Evolutionary conservation across 805 yeast species (phyloP).

Genomic region (Myxozyma geophila): DNA sequence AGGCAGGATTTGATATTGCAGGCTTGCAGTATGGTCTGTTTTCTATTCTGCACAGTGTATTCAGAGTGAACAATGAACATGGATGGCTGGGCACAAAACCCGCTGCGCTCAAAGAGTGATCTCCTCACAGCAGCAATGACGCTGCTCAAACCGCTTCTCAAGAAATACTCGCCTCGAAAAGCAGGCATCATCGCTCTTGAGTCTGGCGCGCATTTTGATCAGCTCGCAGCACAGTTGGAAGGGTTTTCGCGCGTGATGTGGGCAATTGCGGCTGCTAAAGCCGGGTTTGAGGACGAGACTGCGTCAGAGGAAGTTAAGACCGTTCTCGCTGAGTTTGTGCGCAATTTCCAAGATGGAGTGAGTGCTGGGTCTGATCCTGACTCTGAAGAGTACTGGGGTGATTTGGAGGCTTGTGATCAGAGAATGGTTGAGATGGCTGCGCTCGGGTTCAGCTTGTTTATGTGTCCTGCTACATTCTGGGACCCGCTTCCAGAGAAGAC

Average conservation of each 20-base stretch:
- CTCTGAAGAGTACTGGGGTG: conserved; percentile 44
- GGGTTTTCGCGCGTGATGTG: conserved; percentile 45
- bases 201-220: conserved; percentile 41
- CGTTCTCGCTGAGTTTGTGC: conserved; percentile 8
- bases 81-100: conserved; percentile 11
- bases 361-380: conserved; percentile 43
- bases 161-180: conserved; percentile 12
- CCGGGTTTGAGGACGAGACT: conserved; percentile 42
- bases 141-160: conserved; percentile 17
- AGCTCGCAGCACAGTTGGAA: conserved; percentile 41
- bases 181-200: conserved; percentile 33
- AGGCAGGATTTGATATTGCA: too few relatives aligned
- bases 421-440: conserved; percentile 45
- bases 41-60: too few relatives aligned
- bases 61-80: neutral
- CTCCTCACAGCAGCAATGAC: conserved; percentile 10
- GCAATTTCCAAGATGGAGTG: conserved; percentile 39
- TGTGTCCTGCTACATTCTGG: conserved; percentile 42
- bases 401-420: conserved; percentile 39
- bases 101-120: conserved; percentile 9
- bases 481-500: conserved; percentile 40
- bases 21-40: too few relatives aligned
- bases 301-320: conserved; percentile 6
- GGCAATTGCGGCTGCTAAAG: conserved; percentile 43
- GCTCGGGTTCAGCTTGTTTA: conserved; percentile 41